phyloP scores from a whole-genome alignment of 2,329 filamentous ascomycete species.

The Penicillium polonicum region DNA sequence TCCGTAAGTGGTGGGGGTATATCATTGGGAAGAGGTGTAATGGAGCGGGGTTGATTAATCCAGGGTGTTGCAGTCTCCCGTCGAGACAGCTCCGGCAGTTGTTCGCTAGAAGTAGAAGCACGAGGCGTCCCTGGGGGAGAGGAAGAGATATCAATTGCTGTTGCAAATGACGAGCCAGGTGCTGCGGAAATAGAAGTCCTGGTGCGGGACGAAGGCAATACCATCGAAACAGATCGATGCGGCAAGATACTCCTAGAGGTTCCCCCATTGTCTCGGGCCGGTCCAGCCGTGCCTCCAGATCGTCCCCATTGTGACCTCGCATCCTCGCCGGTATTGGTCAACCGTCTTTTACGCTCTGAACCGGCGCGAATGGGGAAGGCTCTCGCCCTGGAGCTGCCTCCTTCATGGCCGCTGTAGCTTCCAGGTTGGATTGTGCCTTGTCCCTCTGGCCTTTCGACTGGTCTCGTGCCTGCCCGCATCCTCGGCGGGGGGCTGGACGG shows the following conservation, averaged over 20 bases:
- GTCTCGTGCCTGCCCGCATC: not conserved
- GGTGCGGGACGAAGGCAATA: slow-evolving; percentile 18
- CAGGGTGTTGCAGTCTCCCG: not conserved
- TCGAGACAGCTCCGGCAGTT: not conserved
- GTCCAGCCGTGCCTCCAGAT: slow-evolving; percentile 5
- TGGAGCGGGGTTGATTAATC: slow-evolving; percentile 11
- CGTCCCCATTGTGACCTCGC: slow-evolving; percentile 3
- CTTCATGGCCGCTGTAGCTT: not conserved
- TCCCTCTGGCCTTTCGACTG: slow-evolving; percentile 1
- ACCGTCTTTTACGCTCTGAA: slow-evolving; percentile 44
- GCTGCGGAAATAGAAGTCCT: slow-evolving; percentile 6
- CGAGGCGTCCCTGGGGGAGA: slow-evolving; percentile 24
- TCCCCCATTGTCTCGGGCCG: slow-evolving; percentile 3
- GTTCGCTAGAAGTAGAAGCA: slow-evolving; percentile 1
- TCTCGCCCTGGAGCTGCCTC: not conserved
- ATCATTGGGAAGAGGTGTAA: not conserved
- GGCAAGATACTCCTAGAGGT: slow-evolving; percentile 20
- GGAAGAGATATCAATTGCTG: slow-evolving; percentile 36
- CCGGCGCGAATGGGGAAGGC: not conserved
- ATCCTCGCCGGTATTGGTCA: slow-evolving; percentile 39
- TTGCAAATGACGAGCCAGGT: slow-evolving; percentile 33
- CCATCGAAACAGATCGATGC: slow-evolving; percentile 25
- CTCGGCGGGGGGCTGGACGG: not conserved
- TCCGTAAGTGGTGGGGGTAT: slow-evolving; percentile 2
- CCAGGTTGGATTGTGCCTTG: not conserved